These are phyloP conservation scores for Cladosporium sphaerospermum DNA, from an alignment of 2,329 filamentous ascomycete genomes.

Conservation along the genomic window DNA sequence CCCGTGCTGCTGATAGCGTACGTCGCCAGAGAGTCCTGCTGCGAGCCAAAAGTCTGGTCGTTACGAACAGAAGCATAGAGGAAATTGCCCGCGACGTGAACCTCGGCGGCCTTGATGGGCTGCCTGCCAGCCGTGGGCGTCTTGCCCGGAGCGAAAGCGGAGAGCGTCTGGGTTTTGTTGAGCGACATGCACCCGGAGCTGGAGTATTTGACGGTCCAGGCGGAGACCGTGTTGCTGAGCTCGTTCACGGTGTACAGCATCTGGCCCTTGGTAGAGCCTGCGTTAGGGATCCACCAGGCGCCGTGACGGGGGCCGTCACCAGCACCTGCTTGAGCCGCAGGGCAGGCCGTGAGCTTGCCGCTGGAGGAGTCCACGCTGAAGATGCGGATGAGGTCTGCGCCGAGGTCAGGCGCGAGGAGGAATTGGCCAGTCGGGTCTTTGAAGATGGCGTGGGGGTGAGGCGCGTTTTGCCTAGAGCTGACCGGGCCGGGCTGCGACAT, in stretches of 20 bases:
- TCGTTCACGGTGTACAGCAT: slow-evolving; percentile 32
- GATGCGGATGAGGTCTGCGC: slow-evolving; percentile 27
- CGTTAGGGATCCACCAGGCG: slow-evolving; percentile 38
- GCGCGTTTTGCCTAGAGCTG: slow-evolving; percentile 46
- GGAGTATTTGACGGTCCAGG: slow-evolving; percentile 29
- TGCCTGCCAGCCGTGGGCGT: slow-evolving; percentile 19
- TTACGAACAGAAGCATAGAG: slow-evolving; percentile 32
- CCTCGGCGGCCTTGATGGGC: slow-evolving; percentile 27
- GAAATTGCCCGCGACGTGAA: slow-evolving; percentile 30
- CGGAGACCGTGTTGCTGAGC: slow-evolving; percentile 28
- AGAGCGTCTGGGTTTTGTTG: slow-evolving; percentile 28
- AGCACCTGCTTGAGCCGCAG: slow-evolving; percentile 16
- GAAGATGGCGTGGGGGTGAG: slow-evolving; percentile 49
- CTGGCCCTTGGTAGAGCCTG: slow-evolving; percentile 19
- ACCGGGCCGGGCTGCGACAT: slow-evolving; percentile 18
- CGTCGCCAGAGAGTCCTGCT: slow-evolving; percentile 30
- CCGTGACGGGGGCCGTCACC: slow-evolving; percentile 27
- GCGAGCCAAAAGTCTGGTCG: slow-evolving; percentile 28
- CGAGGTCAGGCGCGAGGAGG: slow-evolving; percentile 27
- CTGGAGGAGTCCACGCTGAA: slow-evolving; percentile 18
- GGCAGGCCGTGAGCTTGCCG: slow-evolving; percentile 15
- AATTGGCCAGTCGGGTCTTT: slow-evolving; percentile 27
- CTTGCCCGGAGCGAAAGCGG: slow-evolving; percentile 27
- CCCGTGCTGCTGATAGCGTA: slow-evolving; percentile 28
- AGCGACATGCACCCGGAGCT: slow-evolving; percentile 28